Evolutionary conservation across 768 basidiomycete genomes (phyloP), one percentile per base, ranked within the genome.

Genomic region (Ephemerocybe angulata): DNA sequence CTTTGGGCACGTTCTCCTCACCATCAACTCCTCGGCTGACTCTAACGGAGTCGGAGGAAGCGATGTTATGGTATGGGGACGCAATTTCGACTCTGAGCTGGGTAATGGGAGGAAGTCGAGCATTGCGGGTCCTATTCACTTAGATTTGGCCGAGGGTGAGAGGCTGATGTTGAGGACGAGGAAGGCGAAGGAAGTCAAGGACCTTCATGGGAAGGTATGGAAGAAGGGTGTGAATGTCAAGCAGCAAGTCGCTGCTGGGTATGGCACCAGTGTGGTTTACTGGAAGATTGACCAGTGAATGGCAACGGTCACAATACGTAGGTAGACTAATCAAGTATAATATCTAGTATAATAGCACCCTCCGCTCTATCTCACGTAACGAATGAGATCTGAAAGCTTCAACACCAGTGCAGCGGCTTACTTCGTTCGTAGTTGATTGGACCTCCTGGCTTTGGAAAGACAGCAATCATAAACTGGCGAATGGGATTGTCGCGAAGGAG

Each of bases 51-150:
- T 80, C 37, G 79, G 76, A 13, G 84, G 86, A 2, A 78, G 82
- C 49, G 90, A 92, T 67, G 70, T 92, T 33, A 67, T 86, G 41
- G 79, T 75, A 0, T 92, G 87, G 88, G 90, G 90, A 2, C 76
- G 77, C 54, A 90, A 90, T 61, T 78, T 83, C 44, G 81, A 86
- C 30, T 86, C 80, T 56, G 88, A 92, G 66, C 76, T 91, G 3
- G 90, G 90, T 11, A 88, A 83, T 62, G 88, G 88, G 33, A 87
- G 81, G 65, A 81, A 82, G 58, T 72, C 80, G 12, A 86, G 83
- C 60, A 58, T 82, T 25, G 72, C 82, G 3, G 64, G 77, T 29
- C 88, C 90, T 1, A 72, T 73, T 1, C 70, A 71, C 24, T 67
- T 90, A 44, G 75, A 78, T 50, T 70, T 71, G 6, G 72, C 73